Percentiles rank a stretch among this genome's conserved stretches.
Conservation (phyloP, 2,329 filamentous ascomycete genomes). For the Didymella segeticola region DNA sequence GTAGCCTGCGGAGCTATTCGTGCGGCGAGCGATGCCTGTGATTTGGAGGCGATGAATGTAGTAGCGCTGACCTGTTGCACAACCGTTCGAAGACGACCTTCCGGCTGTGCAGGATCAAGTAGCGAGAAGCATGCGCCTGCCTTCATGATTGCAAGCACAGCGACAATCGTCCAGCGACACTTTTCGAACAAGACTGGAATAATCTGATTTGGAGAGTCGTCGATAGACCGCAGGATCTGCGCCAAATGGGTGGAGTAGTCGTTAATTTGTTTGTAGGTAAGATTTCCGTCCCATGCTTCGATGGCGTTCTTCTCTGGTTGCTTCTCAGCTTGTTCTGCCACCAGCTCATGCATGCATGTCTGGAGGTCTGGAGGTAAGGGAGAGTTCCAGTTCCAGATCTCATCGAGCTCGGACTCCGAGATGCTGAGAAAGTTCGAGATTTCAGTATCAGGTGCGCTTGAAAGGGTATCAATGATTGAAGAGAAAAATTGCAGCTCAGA, state of each 20-base stretch:
- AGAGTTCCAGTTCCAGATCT: conserved; percentile 59
- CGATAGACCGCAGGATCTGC: conserved; percentile 30
- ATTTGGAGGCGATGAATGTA: conserved; percentile 38
- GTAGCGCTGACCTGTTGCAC: conserved; percentile 40
- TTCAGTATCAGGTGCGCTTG: conserved; percentile 30
- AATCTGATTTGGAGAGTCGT: conserved; percentile 38
- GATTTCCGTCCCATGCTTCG: conserved; percentile 47
- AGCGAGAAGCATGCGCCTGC: conserved; percentile 48
- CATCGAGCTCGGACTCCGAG: conserved; percentile 49
- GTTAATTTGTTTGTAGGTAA: conserved; percentile 48
- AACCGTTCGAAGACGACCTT: conserved; percentile 42
- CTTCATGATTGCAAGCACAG: conserved; percentile 51
- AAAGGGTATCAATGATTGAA: conserved; percentile 46
- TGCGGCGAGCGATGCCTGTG: conserved; percentile 37
- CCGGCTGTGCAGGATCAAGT: conserved; percentile 46
- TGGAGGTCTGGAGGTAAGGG: conserved; percentile 52
- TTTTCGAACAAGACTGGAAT: conserved; percentile 52
- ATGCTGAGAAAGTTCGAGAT: conserved; percentile 28
- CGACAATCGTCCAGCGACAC: conserved; percentile 48
- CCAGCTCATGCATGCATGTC: conserved; percentile 57
- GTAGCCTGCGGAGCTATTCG: conserved; percentile 39
- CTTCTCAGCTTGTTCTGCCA: conserved; percentile 48
- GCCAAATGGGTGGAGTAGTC: conserved; percentile 41
- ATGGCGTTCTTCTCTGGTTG: conserved; percentile 48
- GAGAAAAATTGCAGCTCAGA: conserved; percentile 53